These are phyloP conservation scores for Boletus vinaceobasis DNA, from an alignment of 768 basidiomycete species.

Conservation along the genomic window DNA sequence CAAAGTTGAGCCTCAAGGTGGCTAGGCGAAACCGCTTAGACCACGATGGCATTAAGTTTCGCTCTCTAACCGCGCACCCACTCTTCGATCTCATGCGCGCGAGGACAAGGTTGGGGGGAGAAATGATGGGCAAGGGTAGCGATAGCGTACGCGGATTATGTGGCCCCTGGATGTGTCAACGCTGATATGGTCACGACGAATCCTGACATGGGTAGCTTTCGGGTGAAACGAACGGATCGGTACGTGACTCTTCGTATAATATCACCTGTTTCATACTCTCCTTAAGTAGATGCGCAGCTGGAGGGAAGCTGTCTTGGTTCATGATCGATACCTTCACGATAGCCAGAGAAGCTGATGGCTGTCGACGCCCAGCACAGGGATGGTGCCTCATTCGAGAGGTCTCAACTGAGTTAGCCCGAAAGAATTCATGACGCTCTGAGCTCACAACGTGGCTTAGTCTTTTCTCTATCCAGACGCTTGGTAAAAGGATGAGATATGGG, in stretches of 20 bases:
- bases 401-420: not conserved
- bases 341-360: slow-evolving; percentile 9
- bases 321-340: slow-evolving; percentile 11
- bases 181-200: slow-evolving; percentile 11
- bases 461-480: slow-evolving; percentile 1
- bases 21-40: slow-evolving; percentile 2
- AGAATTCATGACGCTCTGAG: not conserved
- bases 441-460: slow-evolving; percentile 26
- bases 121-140: not conserved
- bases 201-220: slow-evolving; percentile 12
- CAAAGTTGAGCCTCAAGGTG: not conserved
- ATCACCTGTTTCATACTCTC: slow-evolving; percentile 15
- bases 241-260: slow-evolving; percentile 18
- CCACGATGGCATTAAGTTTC: slow-evolving; percentile 3
- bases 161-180: slow-evolving; percentile 15
- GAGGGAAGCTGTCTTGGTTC: slow-evolving; percentile 8
- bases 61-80: slow-evolving; percentile 17
- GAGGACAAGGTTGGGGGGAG: not conserved
- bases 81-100: not conserved
- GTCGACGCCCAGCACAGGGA: not conserved
- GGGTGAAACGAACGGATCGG: slow-evolving; percentile 1
- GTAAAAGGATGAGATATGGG: not conserved
- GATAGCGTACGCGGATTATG: slow-evolving; percentile 15
- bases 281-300: slow-evolving; percentile 3
- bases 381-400: not conserved